These are phyloP conservation scores for Echinochloa phyllopogon DNA, from an alignment of 176 grass and related monocot species.

Conservation along the genomic window DNA sequence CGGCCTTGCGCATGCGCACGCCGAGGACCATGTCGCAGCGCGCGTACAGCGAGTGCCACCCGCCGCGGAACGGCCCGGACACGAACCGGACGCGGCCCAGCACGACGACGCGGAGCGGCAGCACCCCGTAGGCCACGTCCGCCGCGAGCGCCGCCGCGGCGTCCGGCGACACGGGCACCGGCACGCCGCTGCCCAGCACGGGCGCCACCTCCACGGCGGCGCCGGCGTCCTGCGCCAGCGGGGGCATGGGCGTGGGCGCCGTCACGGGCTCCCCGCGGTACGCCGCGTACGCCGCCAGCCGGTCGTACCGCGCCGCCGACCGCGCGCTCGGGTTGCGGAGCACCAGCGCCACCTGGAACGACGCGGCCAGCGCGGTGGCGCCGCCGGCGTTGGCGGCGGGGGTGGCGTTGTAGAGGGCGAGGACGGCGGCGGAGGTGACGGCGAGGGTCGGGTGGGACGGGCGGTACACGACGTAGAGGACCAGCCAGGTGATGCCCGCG, in stretches of 20 bases:
- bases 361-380: conserved; percentile 43
- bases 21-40: conserved; percentile 78
- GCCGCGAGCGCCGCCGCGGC: conserved; percentile 53
- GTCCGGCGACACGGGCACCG: conserved; percentile 62
- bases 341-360: conserved; percentile 74
- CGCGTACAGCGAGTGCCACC: conserved; percentile 70
- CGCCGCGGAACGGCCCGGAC: conserved; percentile 57
- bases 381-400: no score
- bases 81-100: conserved; percentile 75
- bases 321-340: conserved; percentile 71
- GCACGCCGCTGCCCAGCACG: conserved; percentile 42
- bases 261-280: conserved; percentile 75
- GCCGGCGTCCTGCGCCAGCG: conserved; percentile 61
- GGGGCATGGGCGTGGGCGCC: conserved; percentile 53
- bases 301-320: conserved; percentile 63
- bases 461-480: conserved; percentile 78
- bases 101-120: conserved; percentile 70
- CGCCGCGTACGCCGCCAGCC: conserved; percentile 63
- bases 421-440: conserved; percentile 67
- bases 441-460: conserved; percentile 52
- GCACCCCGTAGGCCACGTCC: conserved; percentile 60
- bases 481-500: conserved; percentile 49
- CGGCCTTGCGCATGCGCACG: conserved; percentile 37
- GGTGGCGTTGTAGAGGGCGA: conserved; percentile 61
- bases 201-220: conserved; percentile 50